A percentile compares a stretch with the other conserved stretches of the same genome.
Conservation (phyloP, 345 rosid genomes). For the Anacardium occidentale region DNA sequence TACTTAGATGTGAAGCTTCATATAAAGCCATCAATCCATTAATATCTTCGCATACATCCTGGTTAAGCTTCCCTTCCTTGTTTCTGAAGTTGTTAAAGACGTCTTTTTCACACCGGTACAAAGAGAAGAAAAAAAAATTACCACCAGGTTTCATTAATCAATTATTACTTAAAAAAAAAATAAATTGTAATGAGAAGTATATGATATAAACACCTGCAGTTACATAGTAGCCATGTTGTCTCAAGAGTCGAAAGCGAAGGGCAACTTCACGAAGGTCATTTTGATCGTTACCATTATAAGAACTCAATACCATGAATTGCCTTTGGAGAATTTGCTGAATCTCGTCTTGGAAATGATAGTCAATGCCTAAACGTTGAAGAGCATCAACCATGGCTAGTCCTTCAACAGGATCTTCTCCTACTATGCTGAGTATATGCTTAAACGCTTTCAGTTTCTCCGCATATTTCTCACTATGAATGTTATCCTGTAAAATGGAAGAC, state of each 20-base stretch:
- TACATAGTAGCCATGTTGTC: slow-evolving; percentile 28
- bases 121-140: neutral
- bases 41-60: slow-evolving; percentile 22
- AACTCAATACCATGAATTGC: neutral
- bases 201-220: slow-evolving; percentile 25
- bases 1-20: slow-evolving; percentile 55
- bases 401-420: neutral
- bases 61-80: slow-evolving; percentile 24
- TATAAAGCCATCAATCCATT: slow-evolving; percentile 39
- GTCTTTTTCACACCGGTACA: slow-evolving; percentile 20
- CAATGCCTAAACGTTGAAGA: slow-evolving; percentile 10
- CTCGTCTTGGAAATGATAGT: slow-evolving; percentile 26
- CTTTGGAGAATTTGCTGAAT: slow-evolving; percentile 21
- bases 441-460: neutral
- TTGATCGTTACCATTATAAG: neutral
- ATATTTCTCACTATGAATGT: neutral
- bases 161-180: neutral
- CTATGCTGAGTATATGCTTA: neutral
- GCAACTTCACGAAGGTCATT: slow-evolving; percentile 21
- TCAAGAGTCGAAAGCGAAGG: slow-evolving; percentile 25
- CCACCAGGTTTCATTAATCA: too few relatives aligned
- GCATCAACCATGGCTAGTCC: slow-evolving; percentile 7
- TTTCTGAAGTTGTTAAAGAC: slow-evolving; percentile 32
- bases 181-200: neutral
- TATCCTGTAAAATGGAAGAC: neutral